A percentile compares a stretch with the other conserved stretches of the same genome.
phyloP scores from a whole-genome alignment of 2,329 filamentous ascomycete species.

The Byssothecium circinans region DNA sequence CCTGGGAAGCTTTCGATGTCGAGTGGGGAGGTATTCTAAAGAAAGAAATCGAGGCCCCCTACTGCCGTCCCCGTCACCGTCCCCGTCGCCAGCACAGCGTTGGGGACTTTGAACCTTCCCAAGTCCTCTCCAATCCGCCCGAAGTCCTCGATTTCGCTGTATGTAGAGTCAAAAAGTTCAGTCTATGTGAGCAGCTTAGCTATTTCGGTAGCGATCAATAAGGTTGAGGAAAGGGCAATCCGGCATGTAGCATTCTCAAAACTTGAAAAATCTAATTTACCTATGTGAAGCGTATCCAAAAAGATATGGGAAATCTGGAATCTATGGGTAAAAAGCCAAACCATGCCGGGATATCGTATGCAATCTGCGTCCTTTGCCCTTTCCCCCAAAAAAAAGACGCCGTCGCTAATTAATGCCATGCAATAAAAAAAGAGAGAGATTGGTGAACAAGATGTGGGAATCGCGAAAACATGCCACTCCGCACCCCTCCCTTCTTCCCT shows the following conservation, averaged over 20 bases:
- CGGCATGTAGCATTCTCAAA: slow-evolving; percentile 2
- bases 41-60: no score
- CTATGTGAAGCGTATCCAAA: not conserved
- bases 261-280: slow-evolving; percentile 3
- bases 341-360: not conserved
- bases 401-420: not conserved
- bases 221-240: not conserved
- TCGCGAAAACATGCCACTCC: not conserved
- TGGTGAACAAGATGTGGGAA: not conserved
- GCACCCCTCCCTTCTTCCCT: no score
- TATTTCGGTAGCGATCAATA: not conserved
- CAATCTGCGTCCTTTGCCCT: not conserved
- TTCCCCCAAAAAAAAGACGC: slow-evolving; percentile 1
- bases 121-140: no score
- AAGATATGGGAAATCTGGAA: not conserved
- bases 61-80: no score
- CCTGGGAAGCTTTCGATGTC: no score
- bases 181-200: no score
- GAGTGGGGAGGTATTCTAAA: no score
- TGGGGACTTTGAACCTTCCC: no score
- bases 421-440: not conserved
- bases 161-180: not conserved
- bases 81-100: no score
- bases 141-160: no score
- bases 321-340: not conserved